Conservation (phyloP, 1,284 basidiomycete genomes). For the Sphaerobolus stellatus region DNA sequence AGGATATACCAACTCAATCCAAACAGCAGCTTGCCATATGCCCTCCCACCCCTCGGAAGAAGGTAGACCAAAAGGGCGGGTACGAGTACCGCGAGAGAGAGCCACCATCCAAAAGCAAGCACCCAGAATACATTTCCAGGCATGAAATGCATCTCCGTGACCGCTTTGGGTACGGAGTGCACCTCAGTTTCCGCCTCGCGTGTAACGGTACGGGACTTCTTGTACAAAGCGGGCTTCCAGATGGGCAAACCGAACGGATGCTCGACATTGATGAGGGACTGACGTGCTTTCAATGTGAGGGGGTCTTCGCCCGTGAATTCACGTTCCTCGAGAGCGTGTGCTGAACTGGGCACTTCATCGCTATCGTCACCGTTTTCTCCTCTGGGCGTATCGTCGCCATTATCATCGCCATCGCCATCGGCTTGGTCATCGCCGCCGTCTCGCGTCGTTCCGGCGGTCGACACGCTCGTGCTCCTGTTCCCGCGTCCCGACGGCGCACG, state of each 20-base stretch:
- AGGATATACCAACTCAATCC: conserved; percentile 95
- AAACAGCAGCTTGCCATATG: conserved; percentile 85
- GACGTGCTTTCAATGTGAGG: conserved; percentile 93
- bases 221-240: conserved; percentile 99
- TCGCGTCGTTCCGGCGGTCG: conserved; percentile 45
- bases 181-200: conserved; percentile 94
- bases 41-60: conserved; percentile 76
- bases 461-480: conserved; percentile 57
- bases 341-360: conserved; percentile 9
- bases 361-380: conserved; percentile 10
- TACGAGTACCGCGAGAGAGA: conserved; percentile 70
- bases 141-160: conserved; percentile 86
- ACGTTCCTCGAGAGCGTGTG: conserved; percentile 5
- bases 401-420: conserved; percentile 37
- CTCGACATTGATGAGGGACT: conserved; percentile 98
- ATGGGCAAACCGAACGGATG: conserved; percentile 99
- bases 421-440: conserved; percentile 37
- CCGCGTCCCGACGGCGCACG: conserved; percentile 21
- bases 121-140: conserved; percentile 95
- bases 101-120: conserved; percentile 88
- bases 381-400: conserved; percentile 25
- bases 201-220: conserved; percentile 95
- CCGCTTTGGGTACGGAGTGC: conserved; percentile 88
- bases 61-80: conserved; percentile 71
- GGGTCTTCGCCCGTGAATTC: conserved; percentile 69